phyloP scores from a whole-genome alignment of 805 yeast species.

The Candida maris region DNA sequence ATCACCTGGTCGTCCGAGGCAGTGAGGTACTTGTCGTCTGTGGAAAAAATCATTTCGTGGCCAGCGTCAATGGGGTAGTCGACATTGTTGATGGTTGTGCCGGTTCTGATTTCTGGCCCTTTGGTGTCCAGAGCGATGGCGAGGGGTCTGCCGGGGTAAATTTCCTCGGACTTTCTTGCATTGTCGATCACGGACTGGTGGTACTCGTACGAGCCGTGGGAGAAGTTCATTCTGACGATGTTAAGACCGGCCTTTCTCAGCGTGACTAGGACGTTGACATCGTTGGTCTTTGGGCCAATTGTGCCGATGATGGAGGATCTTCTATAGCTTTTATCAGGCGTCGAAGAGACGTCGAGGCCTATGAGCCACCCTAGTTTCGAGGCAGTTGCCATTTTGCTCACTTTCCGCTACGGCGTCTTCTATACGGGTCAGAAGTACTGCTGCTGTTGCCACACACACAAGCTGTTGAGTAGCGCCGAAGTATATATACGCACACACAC shows the following conservation, averaged over 20 bases:
- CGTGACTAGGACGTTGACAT: conserved; percentile 75
- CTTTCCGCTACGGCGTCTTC: too few species aligned
- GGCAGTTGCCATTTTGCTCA: conserved; percentile 19
- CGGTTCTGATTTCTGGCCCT: conserved; percentile 99
- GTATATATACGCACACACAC: too few species aligned
- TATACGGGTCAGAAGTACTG: too few species aligned
- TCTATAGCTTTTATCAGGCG: conserved; percentile 78
- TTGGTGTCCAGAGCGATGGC: conserved; percentile 98
- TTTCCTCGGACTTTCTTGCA: conserved; percentile 88
- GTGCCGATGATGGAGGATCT: conserved; percentile 98
- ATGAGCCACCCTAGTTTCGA: conserved; percentile 79
- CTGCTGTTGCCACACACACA: too few species aligned
- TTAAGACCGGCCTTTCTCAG: conserved; percentile 96
- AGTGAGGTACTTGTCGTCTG: conserved; percentile 75
- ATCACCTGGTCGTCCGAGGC: conserved; percentile 74
- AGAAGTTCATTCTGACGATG: conserved; percentile 98
- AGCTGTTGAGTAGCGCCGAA: too few species aligned
- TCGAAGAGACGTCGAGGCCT: conserved; percentile 64
- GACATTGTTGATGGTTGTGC: conserved; percentile 74
- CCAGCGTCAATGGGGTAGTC: conserved; percentile 82
- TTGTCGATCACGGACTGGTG: conserved; percentile 96
- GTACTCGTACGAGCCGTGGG: conserved; percentile 97
- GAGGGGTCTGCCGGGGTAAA: conserved; percentile 92
- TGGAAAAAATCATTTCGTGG: conserved; percentile 91
- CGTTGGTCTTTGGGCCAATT: conserved; percentile 97